These are phyloP conservation scores for Gaultheria prostrata DNA, from an alignment of 148 eudicot genomes.

Conservation along the genomic window DNA sequence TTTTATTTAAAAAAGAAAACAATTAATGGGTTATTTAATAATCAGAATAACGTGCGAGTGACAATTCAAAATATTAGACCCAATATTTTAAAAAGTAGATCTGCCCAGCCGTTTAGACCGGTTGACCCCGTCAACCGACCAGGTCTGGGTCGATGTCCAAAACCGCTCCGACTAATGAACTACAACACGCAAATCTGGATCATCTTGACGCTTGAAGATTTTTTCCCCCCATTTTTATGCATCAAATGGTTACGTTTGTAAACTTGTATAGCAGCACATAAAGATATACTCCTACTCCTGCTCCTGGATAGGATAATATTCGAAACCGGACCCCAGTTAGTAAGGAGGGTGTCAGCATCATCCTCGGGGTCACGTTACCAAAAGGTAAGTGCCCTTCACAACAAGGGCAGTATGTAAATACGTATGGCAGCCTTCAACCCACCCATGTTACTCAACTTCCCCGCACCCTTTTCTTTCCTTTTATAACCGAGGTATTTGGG, in stretches of 20 bases:
- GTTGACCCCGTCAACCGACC: too few relatives aligned
- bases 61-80: too few relatives aligned
- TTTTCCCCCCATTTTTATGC: not conserved
- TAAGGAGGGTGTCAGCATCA: constrained; percentile 25
- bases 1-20: too few relatives aligned
- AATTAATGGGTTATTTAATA: too few relatives aligned
- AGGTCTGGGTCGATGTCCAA: too few relatives aligned
- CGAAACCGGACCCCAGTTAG: not conserved
- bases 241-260: not conserved
- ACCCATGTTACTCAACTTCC: constrained; percentile 38
- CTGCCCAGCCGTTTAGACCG: too few relatives aligned
- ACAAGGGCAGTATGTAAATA: constrained; percentile 1
- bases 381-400: constrained; percentile 32
- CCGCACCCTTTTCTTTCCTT: constrained; percentile 18
- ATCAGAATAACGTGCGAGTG: too few relatives aligned
- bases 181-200: not conserved
- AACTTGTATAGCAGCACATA: too few relatives aligned
- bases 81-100: too few relatives aligned
- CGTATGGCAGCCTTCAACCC: constrained; percentile 37
- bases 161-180: too few relatives aligned
- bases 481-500: too few relatives aligned
- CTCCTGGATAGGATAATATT: not conserved
- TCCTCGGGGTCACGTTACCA: constrained; percentile 21
- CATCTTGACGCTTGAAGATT: not conserved
- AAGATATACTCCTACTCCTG: too few relatives aligned